Percentiles rank a stretch among this genome's conserved stretches.
These are phyloP conservation scores for Pythium insidiosum DNA, from an alignment of 352 stramenopile genomes.

Conservation along the genomic window DNA sequence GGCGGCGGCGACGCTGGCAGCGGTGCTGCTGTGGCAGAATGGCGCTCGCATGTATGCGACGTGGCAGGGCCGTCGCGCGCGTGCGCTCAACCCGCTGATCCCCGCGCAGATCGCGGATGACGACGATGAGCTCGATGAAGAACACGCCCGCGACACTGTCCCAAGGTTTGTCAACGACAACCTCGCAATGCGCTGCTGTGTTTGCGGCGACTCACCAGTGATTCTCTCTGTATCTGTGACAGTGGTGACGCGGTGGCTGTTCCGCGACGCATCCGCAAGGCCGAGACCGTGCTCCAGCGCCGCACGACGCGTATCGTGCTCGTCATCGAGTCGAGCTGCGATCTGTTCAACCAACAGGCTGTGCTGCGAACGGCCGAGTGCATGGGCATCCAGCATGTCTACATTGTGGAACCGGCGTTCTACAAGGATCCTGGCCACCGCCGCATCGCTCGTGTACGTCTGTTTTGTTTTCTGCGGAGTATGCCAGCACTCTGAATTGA, in stretches of 20 bases:
- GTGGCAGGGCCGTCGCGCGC: conserved; percentile 9
- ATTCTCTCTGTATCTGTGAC: no score
- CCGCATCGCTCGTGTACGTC: conserved; percentile 18
- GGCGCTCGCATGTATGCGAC: conserved; percentile 7
- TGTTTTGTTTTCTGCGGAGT: neutral
- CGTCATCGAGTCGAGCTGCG: conserved; percentile 30
- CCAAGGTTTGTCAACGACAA: no score
- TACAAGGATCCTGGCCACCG: conserved; percentile 25
- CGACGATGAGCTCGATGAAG: conserved; percentile 7
- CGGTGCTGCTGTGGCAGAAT: conserved; percentile 15
- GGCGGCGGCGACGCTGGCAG: conserved; percentile 9
- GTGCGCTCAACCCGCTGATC: conserved; percentile 14
- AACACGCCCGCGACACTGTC: no score
- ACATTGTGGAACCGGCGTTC: conserved; percentile 26
- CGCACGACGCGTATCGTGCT: conserved; percentile 27
- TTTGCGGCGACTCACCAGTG: no score
- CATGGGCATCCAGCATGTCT: conserved; percentile 83
- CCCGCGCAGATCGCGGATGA: conserved; percentile 19
- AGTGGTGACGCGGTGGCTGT: no score
- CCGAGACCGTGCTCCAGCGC: conserved; percentile 25
- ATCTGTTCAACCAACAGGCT: conserved; percentile 31
- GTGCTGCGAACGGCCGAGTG: conserved; percentile 32
- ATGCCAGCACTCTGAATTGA: neutral
- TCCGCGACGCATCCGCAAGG: conserved; percentile 22
- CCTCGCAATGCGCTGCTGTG: no score